A percentile compares a stretch with the other conserved stretches of the same genome.
phyloP scores from a whole-genome alignment of 2,329 filamentous ascomycete species.

The Anthostomella pinea region DNA sequence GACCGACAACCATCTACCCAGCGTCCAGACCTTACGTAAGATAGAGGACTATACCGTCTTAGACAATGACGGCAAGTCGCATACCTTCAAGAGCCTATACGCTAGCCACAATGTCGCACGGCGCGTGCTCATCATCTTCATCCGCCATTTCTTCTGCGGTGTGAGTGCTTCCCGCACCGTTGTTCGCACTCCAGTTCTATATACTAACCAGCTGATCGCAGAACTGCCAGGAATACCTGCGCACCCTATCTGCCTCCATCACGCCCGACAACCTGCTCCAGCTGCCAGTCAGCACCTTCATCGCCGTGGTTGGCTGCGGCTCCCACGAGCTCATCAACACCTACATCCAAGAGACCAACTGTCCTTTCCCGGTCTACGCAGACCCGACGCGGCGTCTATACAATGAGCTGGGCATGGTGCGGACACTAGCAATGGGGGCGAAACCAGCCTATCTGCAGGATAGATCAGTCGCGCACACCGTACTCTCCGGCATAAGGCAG shows the following conservation, averaged over 20 bases:
- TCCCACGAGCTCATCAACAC: conserved; percentile 64
- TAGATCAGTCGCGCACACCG: conserved; percentile 48
- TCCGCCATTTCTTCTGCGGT: conserved; percentile 78
- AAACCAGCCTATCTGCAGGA: conserved; percentile 62
- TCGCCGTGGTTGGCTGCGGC: conserved; percentile 72
- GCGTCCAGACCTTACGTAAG: conserved; percentile 44
- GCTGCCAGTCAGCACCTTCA: conserved; percentile 56
- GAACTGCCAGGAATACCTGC: conserved; percentile 76
- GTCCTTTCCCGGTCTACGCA: conserved; percentile 73
- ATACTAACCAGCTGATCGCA: conserved; percentile 33
- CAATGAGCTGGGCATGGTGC: conserved; percentile 64
- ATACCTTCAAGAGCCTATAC: conserved; percentile 63
- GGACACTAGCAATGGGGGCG: conserved; percentile 57
- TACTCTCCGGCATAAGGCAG: conserved; percentile 55
- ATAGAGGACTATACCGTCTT: conserved; percentile 58
- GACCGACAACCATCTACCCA: conserved; percentile 55
- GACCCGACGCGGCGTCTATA: conserved; percentile 69
- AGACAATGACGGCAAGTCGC: conserved; percentile 57
- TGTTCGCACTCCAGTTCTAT: background rate
- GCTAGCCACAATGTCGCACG: conserved; percentile 50
- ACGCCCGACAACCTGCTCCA: conserved; percentile 47
- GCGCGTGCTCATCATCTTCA: conserved; percentile 67
- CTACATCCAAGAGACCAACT: conserved; percentile 62
- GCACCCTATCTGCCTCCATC: conserved; percentile 57
- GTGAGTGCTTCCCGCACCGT: conserved; percentile 45